Base-by-base conservation (phyloP, 306 rosid genomes). In the Rosa chinensis region DNA sequence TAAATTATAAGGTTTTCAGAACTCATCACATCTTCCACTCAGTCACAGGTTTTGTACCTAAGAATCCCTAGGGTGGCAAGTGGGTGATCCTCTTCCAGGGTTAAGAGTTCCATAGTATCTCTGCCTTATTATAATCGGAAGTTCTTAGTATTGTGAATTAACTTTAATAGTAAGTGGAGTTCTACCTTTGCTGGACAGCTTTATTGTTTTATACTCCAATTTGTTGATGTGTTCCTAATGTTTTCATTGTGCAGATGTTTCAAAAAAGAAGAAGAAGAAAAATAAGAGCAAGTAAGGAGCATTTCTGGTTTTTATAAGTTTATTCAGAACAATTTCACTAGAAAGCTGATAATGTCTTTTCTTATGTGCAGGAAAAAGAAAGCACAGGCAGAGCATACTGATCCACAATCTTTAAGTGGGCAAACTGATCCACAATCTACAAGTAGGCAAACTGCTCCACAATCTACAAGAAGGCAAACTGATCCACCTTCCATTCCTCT, bases 261-360 rank as follows among this genome's bases (percentile, higher is more conserved):
- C 92, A 80, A 95, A 95, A 94, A 95, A 95, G 88, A 95, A 95
- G 85, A 95, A 95, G 93, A 95, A 95, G 96, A 95, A 93, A 91
- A 67, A 79, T 79, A 95, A 89, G 87, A 95, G 90, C 98, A 92
- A 95, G 99, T 93, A 90, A 89, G 98, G 80, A 75, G 13, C 35
- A 76, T 75, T 79, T 85, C 69, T 70, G 43, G 67, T 75, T 58
- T 13, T 48, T 16, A 21, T 40, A 13, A 5, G 8, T 52, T 77
- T 32, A 16, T 72, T 5, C 25, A 55, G 10, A 77, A 64, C 66
- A 72, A 21, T 17, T 70, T 74, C 48, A 52, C 78, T 47, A 37
- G 28, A 63, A 75, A 50, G 78, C 52, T 83, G 47, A 72, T 76
- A 62, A 69, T 80, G 12, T 88, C 45, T 59, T 45, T 69, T 32